These are phyloP conservation scores for Globisporangium alternatum DNA, from an alignment of 352 stramenopile genomes.

Conservation along the genomic window DNA sequence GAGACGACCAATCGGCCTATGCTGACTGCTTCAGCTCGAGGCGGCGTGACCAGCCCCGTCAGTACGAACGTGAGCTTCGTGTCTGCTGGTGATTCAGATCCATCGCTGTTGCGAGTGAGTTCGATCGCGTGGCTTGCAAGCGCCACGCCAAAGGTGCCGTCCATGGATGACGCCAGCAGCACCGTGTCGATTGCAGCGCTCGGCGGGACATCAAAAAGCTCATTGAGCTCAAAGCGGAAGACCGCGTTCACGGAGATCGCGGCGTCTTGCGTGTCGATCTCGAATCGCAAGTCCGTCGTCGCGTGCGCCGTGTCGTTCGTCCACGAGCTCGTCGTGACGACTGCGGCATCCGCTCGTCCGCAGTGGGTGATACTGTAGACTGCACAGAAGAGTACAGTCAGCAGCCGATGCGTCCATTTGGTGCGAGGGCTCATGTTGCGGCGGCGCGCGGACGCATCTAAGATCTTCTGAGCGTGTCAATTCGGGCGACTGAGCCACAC, in stretches of 20 bases:
- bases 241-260: slow-evolving; percentile 25
- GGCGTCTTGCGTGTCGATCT: slow-evolving; percentile 23
- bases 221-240: slow-evolving; percentile 29
- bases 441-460: not conserved
- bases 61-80: slow-evolving; percentile 13
- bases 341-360: not conserved
- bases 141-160: slow-evolving; percentile 26
- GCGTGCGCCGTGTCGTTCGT: slow-evolving; percentile 30
- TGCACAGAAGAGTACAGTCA: slow-evolving; percentile 6
- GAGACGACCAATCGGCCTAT: slow-evolving; percentile 25
- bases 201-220: slow-evolving; percentile 20
- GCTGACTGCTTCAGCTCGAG: slow-evolving; percentile 6
- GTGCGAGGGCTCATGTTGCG: slow-evolving; percentile 1
- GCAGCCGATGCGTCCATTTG: not conserved
- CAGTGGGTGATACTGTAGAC: not conserved
- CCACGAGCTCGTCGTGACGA: slow-evolving; percentile 15
- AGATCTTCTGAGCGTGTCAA: slow-evolving; percentile 3
- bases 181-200: slow-evolving; percentile 21
- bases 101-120: slow-evolving; percentile 22
- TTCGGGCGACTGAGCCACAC: not conserved
- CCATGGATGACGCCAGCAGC: slow-evolving; percentile 16
- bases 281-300: slow-evolving; percentile 17
- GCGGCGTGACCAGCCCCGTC: slow-evolving; percentile 16
- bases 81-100: slow-evolving; percentile 4
- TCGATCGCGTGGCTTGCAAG: slow-evolving; percentile 19